phyloP scores from a whole-genome alignment of 164 flowering plant species.

The Vitis vinifera region DNA sequence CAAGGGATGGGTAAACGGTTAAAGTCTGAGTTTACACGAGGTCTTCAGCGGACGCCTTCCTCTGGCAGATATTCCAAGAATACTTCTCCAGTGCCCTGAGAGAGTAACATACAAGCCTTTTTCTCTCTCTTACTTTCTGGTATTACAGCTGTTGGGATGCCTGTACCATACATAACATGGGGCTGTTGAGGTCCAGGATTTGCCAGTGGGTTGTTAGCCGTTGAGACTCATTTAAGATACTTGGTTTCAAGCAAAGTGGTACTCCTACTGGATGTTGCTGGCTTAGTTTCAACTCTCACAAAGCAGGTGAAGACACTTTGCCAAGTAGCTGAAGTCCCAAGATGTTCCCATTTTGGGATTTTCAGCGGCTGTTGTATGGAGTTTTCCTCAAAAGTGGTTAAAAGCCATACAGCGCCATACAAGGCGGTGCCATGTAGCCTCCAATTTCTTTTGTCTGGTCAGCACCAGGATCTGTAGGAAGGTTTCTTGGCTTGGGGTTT shows the following conservation, averaged over 20 bases:
- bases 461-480: background rate
- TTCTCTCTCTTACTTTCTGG: background rate
- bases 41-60: conserved; percentile 58
- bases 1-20: conserved; percentile 61
- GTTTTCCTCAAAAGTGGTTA: background rate
- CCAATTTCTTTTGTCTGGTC: too few species aligned
- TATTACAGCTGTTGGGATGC: background rate
- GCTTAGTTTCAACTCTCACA: background rate
- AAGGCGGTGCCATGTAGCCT: background rate
- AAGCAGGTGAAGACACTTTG: background rate
- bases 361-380: background rate
- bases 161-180: background rate
- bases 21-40: conserved; percentile 59
- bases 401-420: background rate
- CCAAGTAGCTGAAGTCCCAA: background rate
- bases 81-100: conserved; percentile 60
- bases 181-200: background rate
- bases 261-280: background rate
- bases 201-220: background rate
- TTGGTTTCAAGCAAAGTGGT: background rate
- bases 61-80: conserved; percentile 66
- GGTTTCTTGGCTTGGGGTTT: background rate
- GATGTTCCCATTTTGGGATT: background rate
- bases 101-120: conserved; percentile 5
- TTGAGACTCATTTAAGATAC: background rate